Base-by-base conservation (phyloP, 225 moss, liverwort and hornwort species). In the Pseudisothecium myosuroides region DNA sequence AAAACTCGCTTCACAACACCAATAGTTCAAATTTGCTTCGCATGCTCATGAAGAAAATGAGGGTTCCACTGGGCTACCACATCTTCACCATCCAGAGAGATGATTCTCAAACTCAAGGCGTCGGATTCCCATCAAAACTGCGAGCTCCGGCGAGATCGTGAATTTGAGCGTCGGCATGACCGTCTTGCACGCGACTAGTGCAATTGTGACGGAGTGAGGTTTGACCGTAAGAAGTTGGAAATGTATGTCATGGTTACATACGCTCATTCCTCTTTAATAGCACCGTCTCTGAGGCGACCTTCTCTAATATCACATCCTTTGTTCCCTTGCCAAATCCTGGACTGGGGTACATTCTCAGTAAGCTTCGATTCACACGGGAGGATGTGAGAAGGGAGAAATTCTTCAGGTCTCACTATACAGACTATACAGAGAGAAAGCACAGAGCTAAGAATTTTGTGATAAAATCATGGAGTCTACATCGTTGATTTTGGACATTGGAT, bases 391-490 rank as follows among this genome's bases (percentile, higher is more conserved):
- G 22, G n/a, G 68, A n/a, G 7, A 68, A 68, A 68, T 68, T 63
- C 63, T 34, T 32, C 4, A 29, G 2, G 63, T 37, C 37, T 37
- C 31, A n/a, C n/a, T n/a, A n/a, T n/a, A n/a, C n/a, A n/a, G n/a
- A n/a, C n/a, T n/a, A n/a, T 16, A 52, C 56, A 56, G 20, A 20
- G 58, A 22, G 22, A 58, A 58, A 58, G 23, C 23, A 58, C 23
- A 58, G 11, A 58, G 10, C 58, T 58, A 58, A 75, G 12, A 32
- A 2, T 32, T 34, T 50, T 2, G 13, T 76, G 5, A 34, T 7
- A 52, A 52, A 50, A 50, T 0, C 12, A 50, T 32, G 0, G 0
- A 7, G 3, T 21, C 7, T 52, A 76, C 14, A 52, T 52, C 0
- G 0, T 22, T 52, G 52, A 76, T 34, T 76, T 76, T 21, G 22